Percentiles rank a stretch among this genome's conserved stretches.
phyloP scores from a whole-genome alignment of 306 rosid genomes.

The Chamaecrista fasciculata region DNA sequence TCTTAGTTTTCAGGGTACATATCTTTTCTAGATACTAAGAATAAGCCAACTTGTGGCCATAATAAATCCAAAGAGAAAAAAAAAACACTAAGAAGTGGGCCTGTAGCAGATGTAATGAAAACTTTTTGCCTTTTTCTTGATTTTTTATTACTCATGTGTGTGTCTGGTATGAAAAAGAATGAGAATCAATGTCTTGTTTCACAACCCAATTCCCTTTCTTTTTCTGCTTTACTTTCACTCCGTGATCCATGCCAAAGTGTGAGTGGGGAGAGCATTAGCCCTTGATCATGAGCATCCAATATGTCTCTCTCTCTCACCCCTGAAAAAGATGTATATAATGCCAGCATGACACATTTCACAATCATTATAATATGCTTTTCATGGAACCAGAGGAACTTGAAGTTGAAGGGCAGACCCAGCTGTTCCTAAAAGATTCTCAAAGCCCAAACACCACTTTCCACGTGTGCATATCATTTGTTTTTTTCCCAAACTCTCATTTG shows the following conservation, averaged over 20 bases:
- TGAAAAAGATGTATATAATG: not conserved
- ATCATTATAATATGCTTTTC: constrained; percentile 25
- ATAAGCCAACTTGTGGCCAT: constrained; percentile 25
- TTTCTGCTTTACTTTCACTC: too few species aligned
- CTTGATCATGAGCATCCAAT: constrained; percentile 35
- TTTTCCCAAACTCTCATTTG: not conserved
- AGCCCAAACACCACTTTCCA: not conserved
- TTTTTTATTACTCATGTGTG: not conserved
- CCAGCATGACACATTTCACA: constrained; percentile 12
- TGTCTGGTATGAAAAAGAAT: constrained; percentile 17
- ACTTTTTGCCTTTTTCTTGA: constrained; percentile 3
- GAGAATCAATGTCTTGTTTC: constrained; percentile 30
- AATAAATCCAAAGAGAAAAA: not conserved
- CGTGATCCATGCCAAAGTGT: constrained; percentile 31
- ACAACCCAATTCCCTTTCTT: constrained; percentile 14
- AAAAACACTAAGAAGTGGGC: not conserved
- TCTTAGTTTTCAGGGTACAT: constrained; percentile 20
- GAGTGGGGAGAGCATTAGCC: constrained; percentile 49
- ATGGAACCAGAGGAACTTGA: not conserved
- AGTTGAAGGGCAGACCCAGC: not conserved
- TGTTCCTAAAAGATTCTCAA: not conserved
- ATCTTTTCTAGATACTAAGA: constrained; percentile 27
- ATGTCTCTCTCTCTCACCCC: constrained; percentile 13
- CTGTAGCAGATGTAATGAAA: constrained; percentile 17
- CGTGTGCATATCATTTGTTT: not conserved